A percentile compares a stretch with the other conserved stretches of the same genome.
Evolutionary conservation across 192 early-diverging fungal genomes (phyloP).

Genomic region (Podila minutissima): DNA sequence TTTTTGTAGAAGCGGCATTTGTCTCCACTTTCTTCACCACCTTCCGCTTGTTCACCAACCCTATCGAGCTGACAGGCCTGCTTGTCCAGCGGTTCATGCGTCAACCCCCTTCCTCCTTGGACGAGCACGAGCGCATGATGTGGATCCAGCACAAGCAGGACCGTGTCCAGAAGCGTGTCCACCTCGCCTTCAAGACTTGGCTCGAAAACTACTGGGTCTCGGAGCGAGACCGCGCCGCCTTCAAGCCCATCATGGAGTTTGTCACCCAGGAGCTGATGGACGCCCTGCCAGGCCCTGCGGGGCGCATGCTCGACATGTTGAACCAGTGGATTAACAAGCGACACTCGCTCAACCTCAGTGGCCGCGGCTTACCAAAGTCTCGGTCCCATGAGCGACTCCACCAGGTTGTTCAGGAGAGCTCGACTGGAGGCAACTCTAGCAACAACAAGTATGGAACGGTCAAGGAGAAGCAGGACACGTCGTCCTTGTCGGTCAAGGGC

Average conservation of each 20-base stretch:
- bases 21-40: constrained; percentile 82
- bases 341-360: constrained; percentile 3
- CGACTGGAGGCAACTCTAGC: background rate
- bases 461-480: constrained; percentile 8
- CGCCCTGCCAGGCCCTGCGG: constrained; percentile 50
- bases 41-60: constrained; percentile 84
- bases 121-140: constrained; percentile 56
- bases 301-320: constrained; percentile 63
- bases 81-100: constrained; percentile 75
- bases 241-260: constrained; percentile 62
- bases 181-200: constrained; percentile 86
- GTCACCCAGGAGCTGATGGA: constrained; percentile 58
- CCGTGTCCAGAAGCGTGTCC: constrained; percentile 62
- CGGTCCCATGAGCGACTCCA: constrained; percentile 31
- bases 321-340: constrained; percentile 59
- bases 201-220: constrained; percentile 76
- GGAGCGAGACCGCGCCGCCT: constrained; percentile 59
- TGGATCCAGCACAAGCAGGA: constrained; percentile 66
- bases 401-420: background rate
- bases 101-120: constrained; percentile 61
- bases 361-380: constrained; percentile 11
- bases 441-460: background rate
- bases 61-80: constrained; percentile 68
- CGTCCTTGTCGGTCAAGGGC: constrained; percentile 12
- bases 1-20: constrained; percentile 65